Percentiles rank a stretch among this genome's conserved stretches.
These are phyloP conservation scores for Trichosporon coremiiforme DNA, from an alignment of 1,284 basidiomycete genomes.

Conservation along the genomic window DNA sequence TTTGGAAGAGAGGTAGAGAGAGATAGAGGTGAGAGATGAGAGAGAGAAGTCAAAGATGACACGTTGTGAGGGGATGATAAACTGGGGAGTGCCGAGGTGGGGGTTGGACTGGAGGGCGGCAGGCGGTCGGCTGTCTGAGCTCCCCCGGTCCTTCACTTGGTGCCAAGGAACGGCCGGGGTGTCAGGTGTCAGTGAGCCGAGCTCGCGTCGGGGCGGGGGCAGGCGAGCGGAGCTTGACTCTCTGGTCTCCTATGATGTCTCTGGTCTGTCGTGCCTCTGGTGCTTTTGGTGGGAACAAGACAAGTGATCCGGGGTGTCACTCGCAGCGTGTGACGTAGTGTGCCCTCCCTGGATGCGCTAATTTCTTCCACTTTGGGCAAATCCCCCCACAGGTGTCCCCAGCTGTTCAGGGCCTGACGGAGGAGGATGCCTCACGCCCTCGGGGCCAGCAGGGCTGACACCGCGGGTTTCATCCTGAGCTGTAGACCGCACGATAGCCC, in stretches of 20 bases:
- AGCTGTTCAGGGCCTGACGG: background rate
- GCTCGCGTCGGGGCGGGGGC: background rate
- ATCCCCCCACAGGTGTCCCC: background rate
- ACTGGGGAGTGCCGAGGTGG: background rate
- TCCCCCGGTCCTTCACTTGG: background rate
- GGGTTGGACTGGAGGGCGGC: conserved; percentile 7
- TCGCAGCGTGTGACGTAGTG: conserved; percentile 3
- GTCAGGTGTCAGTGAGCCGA: background rate
- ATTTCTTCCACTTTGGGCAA: background rate
- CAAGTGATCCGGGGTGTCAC: conserved; percentile 7
- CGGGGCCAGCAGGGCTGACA: background rate
- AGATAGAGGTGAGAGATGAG: background rate
- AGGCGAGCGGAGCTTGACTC: background rate
- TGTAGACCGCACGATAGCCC: background rate
- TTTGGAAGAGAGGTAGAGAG: background rate
- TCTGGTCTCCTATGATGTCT: background rate
- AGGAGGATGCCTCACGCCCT: background rate
- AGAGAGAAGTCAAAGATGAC: background rate
- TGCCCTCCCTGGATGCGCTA: background rate
- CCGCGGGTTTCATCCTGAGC: background rate
- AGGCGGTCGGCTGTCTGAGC: background rate
- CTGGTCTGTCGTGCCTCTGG: background rate
- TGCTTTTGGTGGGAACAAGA: background rate
- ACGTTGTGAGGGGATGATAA: conserved; percentile 5
- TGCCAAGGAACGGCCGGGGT: background rate